A percentile compares a stretch with the other conserved stretches of the same genome.
Conservation (phyloP, 1,139 yeast species). For the Yamadazyma conglobata region DNA sequence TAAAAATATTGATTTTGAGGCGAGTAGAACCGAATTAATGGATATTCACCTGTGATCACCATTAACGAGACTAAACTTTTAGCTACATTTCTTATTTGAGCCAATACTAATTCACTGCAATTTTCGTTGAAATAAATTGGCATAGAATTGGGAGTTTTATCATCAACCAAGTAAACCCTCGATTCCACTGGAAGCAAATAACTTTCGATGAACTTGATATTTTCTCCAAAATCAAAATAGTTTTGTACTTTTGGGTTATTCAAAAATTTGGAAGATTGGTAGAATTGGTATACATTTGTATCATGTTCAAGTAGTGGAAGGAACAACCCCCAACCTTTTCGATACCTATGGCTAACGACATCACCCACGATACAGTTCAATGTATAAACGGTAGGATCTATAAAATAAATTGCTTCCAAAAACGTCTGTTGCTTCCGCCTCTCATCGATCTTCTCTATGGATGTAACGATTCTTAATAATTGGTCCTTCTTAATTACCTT, state of each 20-base stretch:
- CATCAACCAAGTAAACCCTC: slow-evolving; percentile 38
- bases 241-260: slow-evolving; percentile 28
- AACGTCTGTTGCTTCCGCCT: slow-evolving; percentile 34
- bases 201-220: slow-evolving; percentile 26
- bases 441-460: slow-evolving; percentile 38
- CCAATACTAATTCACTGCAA: slow-evolving; percentile 59
- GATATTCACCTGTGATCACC: slow-evolving; percentile 82
- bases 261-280: slow-evolving; percentile 26
- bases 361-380: slow-evolving; percentile 43
- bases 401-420: slow-evolving; percentile 41
- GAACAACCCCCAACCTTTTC: slow-evolving; percentile 38
- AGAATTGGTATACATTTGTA: slow-evolving; percentile 22
- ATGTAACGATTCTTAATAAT: slow-evolving; percentile 39
- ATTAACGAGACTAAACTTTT: slow-evolving; percentile 65
- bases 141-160: slow-evolving; percentile 50
- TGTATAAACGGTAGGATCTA: slow-evolving; percentile 36
- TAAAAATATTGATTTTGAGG: slow-evolving; percentile 42
- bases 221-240: slow-evolving; percentile 30
- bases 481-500: slow-evolving; percentile 36
- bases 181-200: slow-evolving; percentile 35
- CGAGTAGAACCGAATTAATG: slow-evolving; percentile 70
- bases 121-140: slow-evolving; percentile 70
- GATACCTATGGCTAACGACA: slow-evolving; percentile 35
- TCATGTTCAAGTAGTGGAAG: slow-evolving; percentile 29
- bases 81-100: slow-evolving; percentile 60